Evolutionary conservation across 1,284 basidiomycete species (phyloP).

Genomic region (Coniophora puteana): DNA sequence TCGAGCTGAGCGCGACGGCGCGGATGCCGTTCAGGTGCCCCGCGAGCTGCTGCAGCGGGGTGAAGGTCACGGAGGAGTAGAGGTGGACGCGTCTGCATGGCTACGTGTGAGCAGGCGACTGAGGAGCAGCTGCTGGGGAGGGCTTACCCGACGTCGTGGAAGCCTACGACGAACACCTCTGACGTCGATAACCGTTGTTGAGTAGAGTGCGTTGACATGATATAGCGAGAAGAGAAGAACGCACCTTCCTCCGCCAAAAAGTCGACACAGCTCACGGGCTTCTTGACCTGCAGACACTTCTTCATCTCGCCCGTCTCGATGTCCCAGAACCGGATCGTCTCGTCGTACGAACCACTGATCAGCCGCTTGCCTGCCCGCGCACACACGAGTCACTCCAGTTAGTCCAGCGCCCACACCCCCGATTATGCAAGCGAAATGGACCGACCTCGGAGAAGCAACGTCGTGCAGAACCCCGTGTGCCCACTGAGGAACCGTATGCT

Average conservation of each 20-base stretch:
- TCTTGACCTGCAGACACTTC: conserved; percentile 78
- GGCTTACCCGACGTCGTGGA: conserved; percentile 84
- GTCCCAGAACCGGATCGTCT: conserved; percentile 89
- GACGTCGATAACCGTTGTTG: conserved; percentile 6
- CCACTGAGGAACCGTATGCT: conserved; percentile 74
- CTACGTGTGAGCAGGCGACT: background rate
- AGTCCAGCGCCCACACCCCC: too few species aligned
- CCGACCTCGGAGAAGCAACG: conserved; percentile 67
- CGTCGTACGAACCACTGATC: conserved; percentile 88
- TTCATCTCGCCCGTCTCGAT: conserved; percentile 77
- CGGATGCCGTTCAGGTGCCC: conserved; percentile 81
- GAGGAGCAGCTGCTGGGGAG: background rate
- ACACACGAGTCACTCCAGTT: too few species aligned
- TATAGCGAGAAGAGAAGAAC: conserved; percentile 12
- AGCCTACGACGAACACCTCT: conserved; percentile 89
- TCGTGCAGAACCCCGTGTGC: conserved; percentile 88
- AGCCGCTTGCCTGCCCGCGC: conserved; percentile 63
- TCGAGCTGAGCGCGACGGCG: conserved; percentile 82
- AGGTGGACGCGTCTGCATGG: conserved; percentile 68
- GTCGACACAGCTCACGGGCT: conserved; percentile 88
- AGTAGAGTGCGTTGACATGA: background rate
- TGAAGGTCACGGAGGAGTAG: conserved; percentile 78
- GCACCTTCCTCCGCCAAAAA: conserved; percentile 77
- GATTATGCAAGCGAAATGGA: conserved; percentile 5
- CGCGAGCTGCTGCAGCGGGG: conserved; percentile 77